Base-by-base conservation (phyloP, 164 flowering plant species). In the Tetracentron sinense region DNA sequence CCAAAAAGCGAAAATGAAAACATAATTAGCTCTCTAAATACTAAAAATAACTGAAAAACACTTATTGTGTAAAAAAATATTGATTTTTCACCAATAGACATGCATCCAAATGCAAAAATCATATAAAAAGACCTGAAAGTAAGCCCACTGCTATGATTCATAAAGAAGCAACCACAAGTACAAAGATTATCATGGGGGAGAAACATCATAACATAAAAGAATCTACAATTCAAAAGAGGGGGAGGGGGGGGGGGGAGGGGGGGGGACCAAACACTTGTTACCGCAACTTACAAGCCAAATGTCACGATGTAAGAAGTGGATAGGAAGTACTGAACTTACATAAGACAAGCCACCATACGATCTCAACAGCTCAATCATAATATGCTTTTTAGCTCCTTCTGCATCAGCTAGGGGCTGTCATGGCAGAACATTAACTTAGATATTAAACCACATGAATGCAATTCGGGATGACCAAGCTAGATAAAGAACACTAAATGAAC, bases 381-480 rank as follows among this genome's bases (percentile, higher is more conserved):
- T 64, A 26, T 73, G 74, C 61, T 88, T 89, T n/a, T 84, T 90
- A 52, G 97, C 96, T 83, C 99, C 99, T 83, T 95, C 99, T 30
- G 99, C 97, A 80, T 95, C 99, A 58, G 97, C 99, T 68, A 95
- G 76, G 52, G 99, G 99, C 97, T 95, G 92, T 63, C 69, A 81
- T 54, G 51, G 75, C 49, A 17, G 48, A 76, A 64, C 31, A 19
- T 7, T 8, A 58, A 20, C 52, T 74, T 30, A 72, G 70, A 57
- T 42, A 0, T 38, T 20, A 60, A 49, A 27, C 42, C 10, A 54
- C 23, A 48, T 58, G 27, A 52, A 15, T 22, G 47, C 17, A 65
- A 48, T 12, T 69, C 33, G 57, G 23, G 54, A 55, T 56, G 22
- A 25, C 7, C 2, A 50, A 47, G 29, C 26, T 23, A 35, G 14